phyloP scores from a whole-genome alignment of 148 eudicot species.

The Pouteria glomerata region DNA sequence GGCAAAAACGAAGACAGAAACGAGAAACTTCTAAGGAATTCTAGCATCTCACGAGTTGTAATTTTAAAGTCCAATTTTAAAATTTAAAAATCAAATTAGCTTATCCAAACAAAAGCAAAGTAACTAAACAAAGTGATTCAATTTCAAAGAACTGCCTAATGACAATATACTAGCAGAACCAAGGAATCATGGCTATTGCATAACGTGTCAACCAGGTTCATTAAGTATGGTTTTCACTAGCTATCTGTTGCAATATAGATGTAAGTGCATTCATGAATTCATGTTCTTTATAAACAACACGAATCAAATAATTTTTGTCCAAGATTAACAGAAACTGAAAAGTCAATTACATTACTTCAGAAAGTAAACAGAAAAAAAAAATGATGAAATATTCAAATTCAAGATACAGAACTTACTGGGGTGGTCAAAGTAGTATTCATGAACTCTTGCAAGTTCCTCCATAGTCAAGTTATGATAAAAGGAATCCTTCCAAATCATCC shows the following conservation, averaged over 20 bases:
- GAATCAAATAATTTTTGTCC: not conserved
- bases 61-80: not conserved
- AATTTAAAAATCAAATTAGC: not conserved
- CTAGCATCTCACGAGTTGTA: not conserved
- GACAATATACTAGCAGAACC: not conserved
- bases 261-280: not conserved
- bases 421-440: slow-evolving; percentile 94
- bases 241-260: not conserved
- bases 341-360: not conserved
- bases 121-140: not conserved
- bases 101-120: slow-evolving; percentile 5
- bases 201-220: not conserved
- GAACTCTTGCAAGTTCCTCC: slow-evolving; percentile 77
- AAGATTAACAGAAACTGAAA: not conserved
- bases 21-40: not conserved
- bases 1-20: not conserved
- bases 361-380: not conserved
- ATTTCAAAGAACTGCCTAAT: not conserved
- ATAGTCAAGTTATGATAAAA: slow-evolving; percentile 73
- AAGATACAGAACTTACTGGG: slow-evolving; percentile 59
- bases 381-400: not conserved
- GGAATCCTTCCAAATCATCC: slow-evolving; percentile 67
- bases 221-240: not conserved
- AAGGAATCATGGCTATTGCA: slow-evolving; percentile 3
- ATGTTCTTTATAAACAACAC: not conserved